Base-by-base conservation (phyloP, 352 stramenopile genomes). In the Globisporangium nagaii region DNA sequence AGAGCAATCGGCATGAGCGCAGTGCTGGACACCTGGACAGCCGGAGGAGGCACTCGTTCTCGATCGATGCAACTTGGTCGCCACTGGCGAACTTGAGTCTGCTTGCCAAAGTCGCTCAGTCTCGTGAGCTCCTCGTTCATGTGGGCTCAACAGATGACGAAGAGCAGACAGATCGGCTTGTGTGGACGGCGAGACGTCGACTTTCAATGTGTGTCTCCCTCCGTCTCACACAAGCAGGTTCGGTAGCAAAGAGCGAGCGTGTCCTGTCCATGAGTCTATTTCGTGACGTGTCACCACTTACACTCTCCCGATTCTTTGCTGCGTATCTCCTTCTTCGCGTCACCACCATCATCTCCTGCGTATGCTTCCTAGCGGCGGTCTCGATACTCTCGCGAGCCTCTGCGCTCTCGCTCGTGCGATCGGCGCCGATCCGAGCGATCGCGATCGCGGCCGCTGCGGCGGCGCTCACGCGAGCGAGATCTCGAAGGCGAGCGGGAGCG, bases 51-150 rank as follows among this genome's bases (percentile, higher is more conserved):
- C 2, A 72, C 43, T 15, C 44, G 55, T 11, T 79, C 57, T 53
- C 73, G 64, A 55, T 90, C 71, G 13, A 88, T 69, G 13, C 65
- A 73, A 9, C 74, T 79, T 34, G 79, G 79, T 43, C 69, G 74
- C 63, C 60, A 77, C 28, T 72, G 55, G 19, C 54, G 68, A 15
- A 66, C 56, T 1, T 71, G 66, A 8, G 56, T 52, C 7, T 60
- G 70, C 34, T 70, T 63, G 42, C 63, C 56, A 36, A 86, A 85
- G 0, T 63, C 62, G 4, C 42, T 43, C 1, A 88, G 22, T 0
- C 65, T 45, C 17, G 79, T 65, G 7, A 88, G 45, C 15, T 90
- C 76, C 35, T 63, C 60, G 13, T 71, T 62, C 3, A 86, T 53
- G 9, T 25, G n/a, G 27, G n/a, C n/a, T 50, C 6, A 36, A 27